Evolutionary conservation across 805 yeast species (phyloP), one percentile per base, ranked within the genome.

Genomic region (Blastobotrys parvus): DNA sequence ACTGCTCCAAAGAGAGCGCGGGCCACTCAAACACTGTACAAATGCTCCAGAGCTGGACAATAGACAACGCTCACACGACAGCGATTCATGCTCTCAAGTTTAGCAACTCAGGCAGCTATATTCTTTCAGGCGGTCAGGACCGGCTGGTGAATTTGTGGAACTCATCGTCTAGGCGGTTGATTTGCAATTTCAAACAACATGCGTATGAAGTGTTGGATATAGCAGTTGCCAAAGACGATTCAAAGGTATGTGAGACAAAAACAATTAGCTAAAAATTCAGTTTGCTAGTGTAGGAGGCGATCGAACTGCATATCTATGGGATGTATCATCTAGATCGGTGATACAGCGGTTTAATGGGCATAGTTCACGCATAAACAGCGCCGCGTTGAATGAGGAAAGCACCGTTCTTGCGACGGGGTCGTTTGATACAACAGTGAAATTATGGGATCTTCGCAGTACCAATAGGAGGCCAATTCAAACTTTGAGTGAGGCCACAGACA

Each of bases 271-370:
- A 11, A 8, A n/a, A 34, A 21, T 13, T 10, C 31, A 46, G 50
- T 61, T 61, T 42, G 63, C 53, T 17, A 50, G 60, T 35, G 55
- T 59, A 23, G 64, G 66, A 13, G 60, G 62, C 6, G 66, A 61
- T 38, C 41, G 61, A 10, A 45, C 53, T 7, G 59, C 53, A 6
- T 51, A 45, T 33, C 38, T 59, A 4, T 61, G 66, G 61, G 64
- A 61, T 40, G 60, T 57, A 2, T 38, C 48, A 8, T 27, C 55
- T 1, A 62, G 60, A 7, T 31, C 42, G 27, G 44, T 47, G 8
- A 29, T 49, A 2, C 45, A 56, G 13, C 49, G 63, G 34, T 49
- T 54, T 33, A 35, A 52, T 15, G 63, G 59, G 17, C 64, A 62
- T 38, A 42, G 38, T 13, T 49, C 57, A 7, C 48, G 56, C 7